Percentiles rank a stretch among this genome's conserved stretches.
These are phyloP conservation scores for Pseudogymnoascus sp. DNA, from an alignment of 2,329 filamentous ascomycete genomes.

Conservation along the genomic window DNA sequence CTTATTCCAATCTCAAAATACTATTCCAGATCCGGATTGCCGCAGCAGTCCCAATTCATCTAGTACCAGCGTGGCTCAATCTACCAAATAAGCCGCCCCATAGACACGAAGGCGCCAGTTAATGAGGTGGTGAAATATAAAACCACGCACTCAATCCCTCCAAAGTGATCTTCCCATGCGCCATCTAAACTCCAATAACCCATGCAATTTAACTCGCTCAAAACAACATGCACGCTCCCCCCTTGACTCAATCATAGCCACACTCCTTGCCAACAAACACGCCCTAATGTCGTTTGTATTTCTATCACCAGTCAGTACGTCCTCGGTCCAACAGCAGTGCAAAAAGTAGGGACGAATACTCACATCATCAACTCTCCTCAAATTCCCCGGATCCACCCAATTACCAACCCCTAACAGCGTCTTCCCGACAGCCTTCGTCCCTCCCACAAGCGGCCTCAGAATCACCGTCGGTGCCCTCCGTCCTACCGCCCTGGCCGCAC, in stretches of 20 bases:
- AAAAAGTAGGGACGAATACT: conserved; percentile 40
- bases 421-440: conserved; percentile 80
- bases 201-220: conserved; percentile 6
- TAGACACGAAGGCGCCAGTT: not conserved
- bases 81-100: not conserved
- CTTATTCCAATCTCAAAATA: conserved; percentile 3
- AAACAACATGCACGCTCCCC: not conserved
- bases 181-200: conserved; percentile 3
- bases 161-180: not conserved
- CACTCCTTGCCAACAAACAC: not conserved
- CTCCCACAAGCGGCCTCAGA: conserved; percentile 81
- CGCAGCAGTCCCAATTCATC: not conserved
- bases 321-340: conserved; percentile 2
- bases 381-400: conserved; percentile 73
- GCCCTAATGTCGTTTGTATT: conserved; percentile 28
- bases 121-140: not conserved
- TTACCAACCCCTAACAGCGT: conserved; percentile 90
- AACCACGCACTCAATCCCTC: not conserved
- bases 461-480: conserved; percentile 87
- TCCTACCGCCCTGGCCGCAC: conserved; percentile 69
- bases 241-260: not conserved
- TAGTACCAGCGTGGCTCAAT: not conserved
- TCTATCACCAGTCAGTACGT: conserved; percentile 17
- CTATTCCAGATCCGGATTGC: not conserved
- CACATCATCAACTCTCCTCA: conserved; percentile 80